Conservation (phyloP, 495 filamentous ascomycete genomes). For the Aspergillus cavernicola region DNA sequence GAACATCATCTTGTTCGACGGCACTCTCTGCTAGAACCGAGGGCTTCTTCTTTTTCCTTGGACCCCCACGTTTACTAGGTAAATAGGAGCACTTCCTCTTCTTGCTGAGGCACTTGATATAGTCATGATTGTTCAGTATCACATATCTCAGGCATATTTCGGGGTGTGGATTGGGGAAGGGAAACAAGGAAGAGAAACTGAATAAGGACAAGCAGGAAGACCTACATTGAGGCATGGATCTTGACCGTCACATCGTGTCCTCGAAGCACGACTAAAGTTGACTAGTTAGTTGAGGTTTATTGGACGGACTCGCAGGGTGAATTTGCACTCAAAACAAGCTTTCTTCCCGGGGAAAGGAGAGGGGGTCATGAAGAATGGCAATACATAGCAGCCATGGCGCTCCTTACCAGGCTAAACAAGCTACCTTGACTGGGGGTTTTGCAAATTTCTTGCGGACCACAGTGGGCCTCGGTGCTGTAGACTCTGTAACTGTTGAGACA, state of each 20-base stretch:
- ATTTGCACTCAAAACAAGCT: slow-evolving; percentile 7
- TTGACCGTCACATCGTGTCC: slow-evolving; percentile 57
- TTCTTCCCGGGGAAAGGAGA: not conserved
- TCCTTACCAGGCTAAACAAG: slow-evolving; percentile 58
- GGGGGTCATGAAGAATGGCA: not conserved
- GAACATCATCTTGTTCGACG: slow-evolving; percentile 20
- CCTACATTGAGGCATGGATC: slow-evolving; percentile 55
- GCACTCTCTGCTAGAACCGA: slow-evolving; percentile 24
- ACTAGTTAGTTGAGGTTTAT: slow-evolving; percentile 8
- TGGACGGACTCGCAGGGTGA: not conserved
- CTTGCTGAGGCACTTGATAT: slow-evolving; percentile 49
- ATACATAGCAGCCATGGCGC: slow-evolving; percentile 3
- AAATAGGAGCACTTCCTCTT: slow-evolving; percentile 52
- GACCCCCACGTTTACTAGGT: slow-evolving; percentile 55
- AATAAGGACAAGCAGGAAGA: slow-evolving; percentile 9
- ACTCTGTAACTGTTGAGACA: slow-evolving; percentile 21
- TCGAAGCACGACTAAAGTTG: slow-evolving; percentile 48
- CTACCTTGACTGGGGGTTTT: slow-evolving; percentile 61
- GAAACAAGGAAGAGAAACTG: not conserved
- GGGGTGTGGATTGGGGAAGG: not conserved
- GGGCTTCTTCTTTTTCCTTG: slow-evolving; percentile 44
- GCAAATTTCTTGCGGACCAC: slow-evolving; percentile 46
- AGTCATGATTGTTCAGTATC: slow-evolving; percentile 6
- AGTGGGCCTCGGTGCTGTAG: slow-evolving; percentile 18
- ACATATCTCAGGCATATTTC: not conserved